These are phyloP conservation scores for Saccharomycopsis vini DNA, from an alignment of 805 yeast species.

Conservation along the genomic window DNA sequence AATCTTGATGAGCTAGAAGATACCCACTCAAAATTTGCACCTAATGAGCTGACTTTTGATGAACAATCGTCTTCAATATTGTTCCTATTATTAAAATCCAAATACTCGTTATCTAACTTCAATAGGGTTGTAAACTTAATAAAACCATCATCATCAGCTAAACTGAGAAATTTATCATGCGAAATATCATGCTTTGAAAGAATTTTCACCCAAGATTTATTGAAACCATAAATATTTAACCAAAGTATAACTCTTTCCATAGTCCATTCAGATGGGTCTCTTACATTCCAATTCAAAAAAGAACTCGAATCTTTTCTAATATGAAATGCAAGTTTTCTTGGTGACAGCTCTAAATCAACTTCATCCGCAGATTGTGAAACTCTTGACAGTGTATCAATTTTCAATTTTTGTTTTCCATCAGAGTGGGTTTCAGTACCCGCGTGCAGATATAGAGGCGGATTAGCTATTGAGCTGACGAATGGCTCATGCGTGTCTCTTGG, in stretches of 20 bases:
- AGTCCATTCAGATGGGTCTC: constrained; percentile 61
- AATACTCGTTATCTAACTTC: constrained; percentile 19
- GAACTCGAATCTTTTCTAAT: constrained; percentile 9
- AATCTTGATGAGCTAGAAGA: constrained; percentile 50
- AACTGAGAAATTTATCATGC: constrained; percentile 55
- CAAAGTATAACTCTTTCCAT: constrained; percentile 56
- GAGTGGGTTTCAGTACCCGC: no score
- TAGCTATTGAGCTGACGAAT: constrained; percentile 3
- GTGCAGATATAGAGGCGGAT: constrained; percentile 2
- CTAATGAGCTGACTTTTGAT: no score
- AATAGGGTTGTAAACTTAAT: constrained; percentile 28
- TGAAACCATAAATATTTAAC: constrained; percentile 62
- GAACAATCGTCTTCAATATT: constrained; percentile 23
- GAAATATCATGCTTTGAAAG: constrained; percentile 49
- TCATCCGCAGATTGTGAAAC: not conserved
- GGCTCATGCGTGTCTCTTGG: constrained; percentile 14
- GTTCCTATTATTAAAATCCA: constrained; percentile 27
- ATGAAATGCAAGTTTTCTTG: constrained; percentile 11
- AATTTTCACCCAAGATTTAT: constrained; percentile 61
- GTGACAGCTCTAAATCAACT: not conserved
- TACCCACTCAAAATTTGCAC: no score
- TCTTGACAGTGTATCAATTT: not conserved
- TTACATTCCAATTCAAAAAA: constrained; percentile 37
- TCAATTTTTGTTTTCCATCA: not conserved
- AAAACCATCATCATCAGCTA: constrained; percentile 61